Evolutionary conservation across 2,329 filamentous ascomycete species (phyloP).

Genomic region (Madurella mycetomatis): DNA sequence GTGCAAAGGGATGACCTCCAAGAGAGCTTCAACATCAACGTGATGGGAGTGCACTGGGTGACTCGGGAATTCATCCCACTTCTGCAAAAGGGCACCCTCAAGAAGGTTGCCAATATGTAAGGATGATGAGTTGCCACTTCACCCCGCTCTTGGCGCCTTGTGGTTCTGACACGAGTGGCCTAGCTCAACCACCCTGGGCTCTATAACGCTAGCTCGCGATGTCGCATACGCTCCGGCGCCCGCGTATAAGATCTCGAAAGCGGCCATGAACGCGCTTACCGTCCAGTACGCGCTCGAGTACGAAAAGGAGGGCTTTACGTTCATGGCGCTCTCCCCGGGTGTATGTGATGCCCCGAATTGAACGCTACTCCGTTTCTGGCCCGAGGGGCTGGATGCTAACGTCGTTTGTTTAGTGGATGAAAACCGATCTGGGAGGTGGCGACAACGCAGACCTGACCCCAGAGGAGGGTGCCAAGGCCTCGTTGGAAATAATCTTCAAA

Average conservation of each 20-base stretch:
- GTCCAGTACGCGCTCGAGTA: slow-evolving; percentile 39
- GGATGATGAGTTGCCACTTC: background rate
- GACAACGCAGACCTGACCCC: slow-evolving; percentile 12
- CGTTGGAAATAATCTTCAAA: slow-evolving; percentile 12
- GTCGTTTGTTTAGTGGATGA: background rate
- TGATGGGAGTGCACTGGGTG: slow-evolving; percentile 8
- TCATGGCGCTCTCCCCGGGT: slow-evolving; percentile 43
- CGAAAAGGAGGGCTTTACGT: slow-evolving; percentile 39
- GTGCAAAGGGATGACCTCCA: slow-evolving; percentile 36
- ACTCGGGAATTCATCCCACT: slow-evolving; percentile 9
- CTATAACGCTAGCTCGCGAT: slow-evolving; percentile 19
- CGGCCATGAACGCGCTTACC: slow-evolving; percentile 45
- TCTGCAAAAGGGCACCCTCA: slow-evolving; percentile 26
- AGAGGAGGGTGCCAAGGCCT: slow-evolving; percentile 11
- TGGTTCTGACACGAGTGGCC: background rate
- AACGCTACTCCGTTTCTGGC: background rate
- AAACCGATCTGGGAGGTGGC: slow-evolving; percentile 11
- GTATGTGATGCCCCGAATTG: slow-evolving; percentile 31
- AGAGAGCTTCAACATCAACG: slow-evolving; percentile 29
- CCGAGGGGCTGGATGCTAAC: background rate
- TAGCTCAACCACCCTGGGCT: slow-evolving; percentile 17
- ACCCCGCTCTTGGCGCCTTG: background rate
- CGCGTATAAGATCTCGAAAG: slow-evolving; percentile 37
- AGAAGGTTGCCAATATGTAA: slow-evolving; percentile 43
- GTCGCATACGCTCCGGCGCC: slow-evolving; percentile 33